Evolutionary conservation across 306 rosid genomes (phyloP), one percentile per base, ranked within the genome.

Genomic region (Quercus dentata): DNA sequence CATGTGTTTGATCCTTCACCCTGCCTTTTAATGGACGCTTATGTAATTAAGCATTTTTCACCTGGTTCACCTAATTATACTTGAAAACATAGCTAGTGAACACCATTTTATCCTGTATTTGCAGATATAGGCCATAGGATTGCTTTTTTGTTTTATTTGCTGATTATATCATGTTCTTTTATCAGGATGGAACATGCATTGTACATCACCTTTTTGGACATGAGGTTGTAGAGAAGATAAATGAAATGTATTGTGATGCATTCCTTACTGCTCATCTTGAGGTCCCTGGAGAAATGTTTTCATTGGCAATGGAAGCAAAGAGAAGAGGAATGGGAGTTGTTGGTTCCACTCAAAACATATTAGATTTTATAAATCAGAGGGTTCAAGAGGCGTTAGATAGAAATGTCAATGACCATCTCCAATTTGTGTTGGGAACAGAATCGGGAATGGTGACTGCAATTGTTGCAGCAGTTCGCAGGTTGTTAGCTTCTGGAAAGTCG

Each of bases 201-300:
- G 98, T 95, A 68, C 99, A 95, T 82, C 96, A 93, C 81, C 86
- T 95, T 31, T 95, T 95, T 75, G 97, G 99, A 59, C 90, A 90
- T 78, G 99, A 95, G 81, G 99, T 95, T 74, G 99, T 93, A 85
- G 88, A 90, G 80, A 93, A 82, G 83, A 93, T 95, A 88, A 91
- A 91, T 71, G 97, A 91, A 85, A 89, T 91, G 97, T 95, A 95
- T 18, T 88, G 94, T 79, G 99, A 95, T 80, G 96, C 99, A 41
- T 93, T 91, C 77, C 97, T 95, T 74, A 95, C 99, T 33, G 98
- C 99, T 31, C 99, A 95, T 86, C 91, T 95, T 23, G 99, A 95
- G 87, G 99, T 95, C 73, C 99, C 98, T 11, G 99, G 99, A 83
- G 99, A 95, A 89, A 95, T 93, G 99, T 95, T 95, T 85, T 85